Evolutionary conservation across 1,284 basidiomycete species (phyloP), one percentile per base, ranked within the genome.

Genomic region (Moesziomyces aphidis): DNA sequence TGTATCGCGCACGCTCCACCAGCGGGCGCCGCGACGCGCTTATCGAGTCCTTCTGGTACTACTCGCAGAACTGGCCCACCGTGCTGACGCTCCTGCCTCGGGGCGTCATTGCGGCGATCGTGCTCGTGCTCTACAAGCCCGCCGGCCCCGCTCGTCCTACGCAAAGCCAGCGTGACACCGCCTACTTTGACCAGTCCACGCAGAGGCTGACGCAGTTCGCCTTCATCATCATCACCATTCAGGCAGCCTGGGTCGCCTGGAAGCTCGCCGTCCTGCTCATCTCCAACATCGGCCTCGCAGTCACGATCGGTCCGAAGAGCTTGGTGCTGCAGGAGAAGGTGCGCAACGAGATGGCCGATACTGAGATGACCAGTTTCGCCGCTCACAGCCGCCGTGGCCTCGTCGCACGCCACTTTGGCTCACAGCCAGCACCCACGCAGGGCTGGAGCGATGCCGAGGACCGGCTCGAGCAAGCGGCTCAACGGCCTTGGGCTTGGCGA

Each of bases 41-140:
- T 36, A 77, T 76, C 58, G 77, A 79, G 42, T 59, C 72, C 6
- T 70, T 55, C 24, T 79, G 77, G 77, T 68, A 63, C 59, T 67
- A 63, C 31, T 73, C 72, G 26, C 77, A 79, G 54, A 79, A 79
- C 48, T 79, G 77, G 75, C 77, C 77, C 1, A 79, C 77, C 3
- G 73, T 79, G 26, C 31, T 68, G n/a, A 72, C 69, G 3, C 56
- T 79, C 8, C 15, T 78, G 5, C 77, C 77, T 15, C 68, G 77
- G 21, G 77, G 61, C 11, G 67, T 76, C 44, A 72, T 79, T 46
- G 66, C 61, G 5, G 53, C 54, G 19, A 57, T 62, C n/a, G 6
- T 74, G 28, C 52, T 77, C 26, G 61, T 74, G 5, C 52, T 77
- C 28, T 77, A 72, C 61, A 45, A 60, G 67, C 68, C 63, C 15